phyloP scores from a whole-genome alignment of 1,284 basidiomycete genomes.

The Trichosporon coremiiforme region DNA sequence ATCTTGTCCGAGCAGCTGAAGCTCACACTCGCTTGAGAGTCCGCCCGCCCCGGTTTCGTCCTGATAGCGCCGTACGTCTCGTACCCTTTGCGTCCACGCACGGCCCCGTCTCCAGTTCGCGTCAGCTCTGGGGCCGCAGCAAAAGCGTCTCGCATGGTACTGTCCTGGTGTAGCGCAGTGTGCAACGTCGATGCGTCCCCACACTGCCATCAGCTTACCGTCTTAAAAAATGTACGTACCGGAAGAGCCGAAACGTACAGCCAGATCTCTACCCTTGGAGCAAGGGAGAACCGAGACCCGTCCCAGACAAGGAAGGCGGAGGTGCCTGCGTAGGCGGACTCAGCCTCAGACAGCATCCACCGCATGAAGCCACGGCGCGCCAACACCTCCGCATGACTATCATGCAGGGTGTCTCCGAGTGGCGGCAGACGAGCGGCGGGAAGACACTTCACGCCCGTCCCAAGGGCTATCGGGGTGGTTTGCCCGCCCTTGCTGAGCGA shows the following conservation, averaged over 20 bases:
- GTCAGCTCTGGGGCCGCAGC: constrained; percentile 28
- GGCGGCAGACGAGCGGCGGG: constrained; percentile 66
- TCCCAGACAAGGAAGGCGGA: constrained; percentile 27
- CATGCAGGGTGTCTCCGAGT: constrained; percentile 80
- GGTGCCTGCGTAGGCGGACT: constrained; percentile 36
- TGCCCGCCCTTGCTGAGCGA: constrained; percentile 27
- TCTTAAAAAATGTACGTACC: constrained; percentile 61
- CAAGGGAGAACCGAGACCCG: constrained; percentile 60
- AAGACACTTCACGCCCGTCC: constrained; percentile 84
- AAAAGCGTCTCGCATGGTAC: constrained; percentile 64
- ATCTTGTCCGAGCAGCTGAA: constrained; percentile 94
- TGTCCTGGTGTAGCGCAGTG: constrained; percentile 70
- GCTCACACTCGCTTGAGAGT: constrained; percentile 73
- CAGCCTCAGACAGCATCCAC: constrained; percentile 77
- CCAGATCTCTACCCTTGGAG: constrained; percentile 61
- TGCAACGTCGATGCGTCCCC: constrained; percentile 85
- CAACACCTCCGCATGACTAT: constrained; percentile 89
- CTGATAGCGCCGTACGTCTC: constrained; percentile 71
- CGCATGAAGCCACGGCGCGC: constrained; percentile 74
- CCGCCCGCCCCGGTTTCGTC: constrained; percentile 84
- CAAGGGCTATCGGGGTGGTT: constrained; percentile 67
- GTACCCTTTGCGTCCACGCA: constrained; percentile 78
- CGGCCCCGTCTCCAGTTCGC: constrained; percentile 50
- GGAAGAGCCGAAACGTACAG: constrained; percentile 90
- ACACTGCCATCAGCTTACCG: constrained; percentile 60